Evolutionary conservation across 192 early-diverging fungal genomes (phyloP).

Genomic region (Linnemannia zychae): DNA sequence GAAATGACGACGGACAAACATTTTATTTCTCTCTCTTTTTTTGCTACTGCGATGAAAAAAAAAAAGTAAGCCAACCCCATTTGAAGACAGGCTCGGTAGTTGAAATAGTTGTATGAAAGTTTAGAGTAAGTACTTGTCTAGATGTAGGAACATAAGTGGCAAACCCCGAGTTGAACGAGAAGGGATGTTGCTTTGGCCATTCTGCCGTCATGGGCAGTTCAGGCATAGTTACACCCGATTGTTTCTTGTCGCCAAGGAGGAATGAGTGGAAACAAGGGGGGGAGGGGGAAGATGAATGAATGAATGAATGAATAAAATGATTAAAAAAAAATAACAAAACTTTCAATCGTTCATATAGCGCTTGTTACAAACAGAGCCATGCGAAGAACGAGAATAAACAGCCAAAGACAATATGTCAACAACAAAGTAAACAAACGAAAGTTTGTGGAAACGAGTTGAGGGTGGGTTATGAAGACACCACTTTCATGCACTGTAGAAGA

Average conservation of each 20-base stretch:
- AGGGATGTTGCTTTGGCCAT: neutral
- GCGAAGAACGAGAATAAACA: neutral
- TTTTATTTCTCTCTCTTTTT: too few species aligned
- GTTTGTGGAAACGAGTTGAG: neutral
- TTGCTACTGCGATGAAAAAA: too few species aligned
- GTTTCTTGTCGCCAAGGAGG: too few species aligned
- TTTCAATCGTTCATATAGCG: neutral
- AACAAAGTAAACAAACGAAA: neutral
- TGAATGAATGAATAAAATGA: neutral
- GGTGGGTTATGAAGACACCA: neutral
- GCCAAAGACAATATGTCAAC: neutral
- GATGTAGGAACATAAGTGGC: too few species aligned
- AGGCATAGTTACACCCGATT: neutral
- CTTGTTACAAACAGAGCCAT: constrained; percentile 1
- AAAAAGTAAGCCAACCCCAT: neutral
- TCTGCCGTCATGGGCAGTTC: neutral
- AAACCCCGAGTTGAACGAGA: too few species aligned
- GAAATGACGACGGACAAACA: too few species aligned
- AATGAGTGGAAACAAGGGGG: neutral
- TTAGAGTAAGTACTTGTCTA: too few species aligned
- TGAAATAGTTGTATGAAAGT: too few species aligned
- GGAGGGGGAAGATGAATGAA: too few species aligned
- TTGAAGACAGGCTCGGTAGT: neutral
- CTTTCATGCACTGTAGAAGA: neutral
- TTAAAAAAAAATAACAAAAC: neutral